Evolutionary conservation across 2,329 filamentous ascomycete genomes (phyloP), one percentile per base, ranked within the genome.

Genomic region (Colletotrichum sojae): DNA sequence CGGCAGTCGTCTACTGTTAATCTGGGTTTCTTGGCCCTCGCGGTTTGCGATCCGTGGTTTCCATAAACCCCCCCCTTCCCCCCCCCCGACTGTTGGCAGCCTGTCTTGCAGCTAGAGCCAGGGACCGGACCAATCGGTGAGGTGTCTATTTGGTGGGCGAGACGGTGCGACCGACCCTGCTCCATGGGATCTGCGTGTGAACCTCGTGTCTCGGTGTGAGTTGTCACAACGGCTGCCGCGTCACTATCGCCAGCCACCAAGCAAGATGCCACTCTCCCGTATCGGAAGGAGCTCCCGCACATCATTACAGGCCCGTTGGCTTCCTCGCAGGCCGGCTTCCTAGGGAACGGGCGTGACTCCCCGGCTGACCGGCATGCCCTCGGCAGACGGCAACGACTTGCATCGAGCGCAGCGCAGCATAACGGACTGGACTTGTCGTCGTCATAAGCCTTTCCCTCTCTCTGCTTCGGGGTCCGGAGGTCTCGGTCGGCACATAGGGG

Each of bases 41-140:
- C 10, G 31, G n/a, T 13, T 46, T 22, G 16, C 57, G 49, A 62
- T 22, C 49, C 49, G 57, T 43, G 31, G 27, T 6, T 48, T 51
- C 45, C 10, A 36, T n/a, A 20, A 36, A 20, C 45, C 8, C 25
- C 25, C 36, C 45, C 12, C n/a, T 20, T 4, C 22, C 22, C 22
- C 22, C 22, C 27, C 27, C 8, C 40, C 40, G 40, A 6, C 15
- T 43, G 4, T 43, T n/a, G 40, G 16, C 40, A 43, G 40, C 15
- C 9, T 12, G 31, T 36, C 31, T 36, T 36, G 31, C 31, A 36
- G 31, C 31, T 36, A 36, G 31, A 36, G 31, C 31, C 8, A 36
- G 31, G 31, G 31, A 9, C 31, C 31, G 31, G 31, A 9, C 31
- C 31, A 36, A 36, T 36, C 31, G 31, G 31, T 36, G 10, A 36